Percentiles rank a stretch among this genome's conserved stretches.
phyloP scores from a whole-genome alignment of 495 filamentous ascomycete genomes.

The Halenospora varia region DNA sequence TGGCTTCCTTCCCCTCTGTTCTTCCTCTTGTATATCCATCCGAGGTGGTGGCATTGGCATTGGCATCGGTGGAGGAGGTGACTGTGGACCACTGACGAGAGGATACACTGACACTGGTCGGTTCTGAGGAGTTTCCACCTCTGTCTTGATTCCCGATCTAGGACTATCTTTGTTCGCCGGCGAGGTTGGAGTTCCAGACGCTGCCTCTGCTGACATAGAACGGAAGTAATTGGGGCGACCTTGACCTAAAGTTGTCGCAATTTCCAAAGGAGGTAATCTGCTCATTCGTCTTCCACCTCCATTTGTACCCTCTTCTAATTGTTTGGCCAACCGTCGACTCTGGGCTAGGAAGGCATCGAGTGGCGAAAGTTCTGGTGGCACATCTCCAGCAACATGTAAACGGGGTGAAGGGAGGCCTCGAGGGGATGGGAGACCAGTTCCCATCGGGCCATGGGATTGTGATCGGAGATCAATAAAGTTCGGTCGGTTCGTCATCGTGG shows the following conservation, averaged over 20 bases:
- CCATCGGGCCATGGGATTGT: conserved; percentile 54
- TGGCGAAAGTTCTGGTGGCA: conserved; percentile 87
- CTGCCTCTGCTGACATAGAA: conserved; percentile 40
- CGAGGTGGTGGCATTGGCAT: conserved; percentile 1
- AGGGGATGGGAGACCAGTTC: conserved; percentile 27
- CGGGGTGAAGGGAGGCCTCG: conserved; percentile 62
- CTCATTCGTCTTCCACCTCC: conserved; percentile 68
- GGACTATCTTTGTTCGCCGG: conserved; percentile 29
- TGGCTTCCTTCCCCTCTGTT: conserved; percentile 22
- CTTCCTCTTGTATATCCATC: conserved; percentile 15
- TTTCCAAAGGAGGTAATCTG: conserved; percentile 75
- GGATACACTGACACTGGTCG: conserved; percentile 73
- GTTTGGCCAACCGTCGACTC: conserved; percentile 78
- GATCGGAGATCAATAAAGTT: conserved; percentile 60
- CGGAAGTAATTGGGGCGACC: conserved; percentile 71
- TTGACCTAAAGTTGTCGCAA: conserved; percentile 68
- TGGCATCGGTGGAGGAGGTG: conserved; percentile 27
- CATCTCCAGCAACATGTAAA: conserved; percentile 77
- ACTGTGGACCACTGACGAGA: conserved; percentile 60
- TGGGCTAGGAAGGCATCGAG: conserved; percentile 92
- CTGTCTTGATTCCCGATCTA: conserved; percentile 46
- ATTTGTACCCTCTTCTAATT: conserved; percentile 69
- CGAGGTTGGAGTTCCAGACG: conserved; percentile 38
- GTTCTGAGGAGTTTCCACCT: conserved; percentile 55
- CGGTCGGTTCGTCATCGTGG: conserved; percentile 50